Percentiles rank a stretch among this genome's conserved stretches.
phyloP scores from a whole-genome alignment of 306 rosid genomes.

The Trifolium dubium region DNA sequence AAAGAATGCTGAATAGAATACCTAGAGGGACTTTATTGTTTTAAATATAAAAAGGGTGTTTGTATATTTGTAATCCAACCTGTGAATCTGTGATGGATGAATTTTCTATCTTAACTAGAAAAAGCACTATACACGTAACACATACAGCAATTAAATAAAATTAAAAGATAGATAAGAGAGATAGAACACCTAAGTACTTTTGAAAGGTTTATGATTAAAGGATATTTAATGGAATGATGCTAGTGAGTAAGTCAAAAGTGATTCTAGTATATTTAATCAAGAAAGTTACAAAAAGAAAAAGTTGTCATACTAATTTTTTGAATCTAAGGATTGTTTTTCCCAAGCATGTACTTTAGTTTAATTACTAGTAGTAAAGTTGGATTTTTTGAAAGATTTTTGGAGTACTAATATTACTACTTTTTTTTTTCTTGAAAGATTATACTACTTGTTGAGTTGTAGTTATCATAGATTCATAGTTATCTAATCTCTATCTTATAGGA shows the following conservation, averaged over 20 bases:
- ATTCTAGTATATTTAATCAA: constrained; percentile 44
- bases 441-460: too few species aligned
- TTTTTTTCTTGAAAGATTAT: too few species aligned
- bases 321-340: constrained; percentile 52
- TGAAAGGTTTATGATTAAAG: constrained; percentile 55
- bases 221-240: constrained; percentile 43
- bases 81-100: constrained; percentile 17
- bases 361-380: too few species aligned
- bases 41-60: constrained; percentile 24
- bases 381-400: too few species aligned
- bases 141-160: neutral
- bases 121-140: neutral
- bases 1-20: constrained; percentile 30
- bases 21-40: constrained; percentile 24
- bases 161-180: constrained; percentile 32
- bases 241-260: constrained; percentile 66
- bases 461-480: constrained; percentile 9
- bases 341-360: constrained; percentile 48
- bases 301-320: constrained; percentile 34
- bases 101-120: constrained; percentile 12
- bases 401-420: neutral
- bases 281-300: constrained; percentile 45
- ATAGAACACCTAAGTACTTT: constrained; percentile 41
- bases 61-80: constrained; percentile 1
- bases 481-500: neutral